phyloP scores from a whole-genome alignment of 2,329 filamentous ascomycete genomes.

The Curvularia eragrostidis region DNA sequence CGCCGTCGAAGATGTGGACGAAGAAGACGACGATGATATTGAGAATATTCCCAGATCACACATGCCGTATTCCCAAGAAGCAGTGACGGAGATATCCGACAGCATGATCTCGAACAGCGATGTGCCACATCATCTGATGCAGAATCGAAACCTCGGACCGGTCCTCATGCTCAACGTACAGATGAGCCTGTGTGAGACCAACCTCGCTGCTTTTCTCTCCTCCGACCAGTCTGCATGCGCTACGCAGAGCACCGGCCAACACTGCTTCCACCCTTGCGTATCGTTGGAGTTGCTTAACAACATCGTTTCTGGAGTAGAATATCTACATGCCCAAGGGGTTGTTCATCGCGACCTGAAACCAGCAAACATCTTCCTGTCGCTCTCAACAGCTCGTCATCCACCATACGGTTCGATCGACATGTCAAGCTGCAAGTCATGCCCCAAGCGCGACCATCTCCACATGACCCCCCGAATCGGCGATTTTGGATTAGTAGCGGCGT shows the following conservation, averaged over 20 bases:
- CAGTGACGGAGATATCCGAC: slow-evolving; percentile 30
- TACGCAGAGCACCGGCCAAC: slow-evolving; percentile 47
- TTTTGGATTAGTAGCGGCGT: slow-evolving; percentile 69
- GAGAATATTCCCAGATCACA: slow-evolving; percentile 54
- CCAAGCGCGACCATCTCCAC: slow-evolving; percentile 46
- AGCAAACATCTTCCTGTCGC: slow-evolving; percentile 69
- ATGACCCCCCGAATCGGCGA: slow-evolving; percentile 70
- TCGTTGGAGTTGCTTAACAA: slow-evolving; percentile 64
- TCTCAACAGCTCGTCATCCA: slow-evolving; percentile 45
- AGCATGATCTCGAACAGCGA: slow-evolving; percentile 50
- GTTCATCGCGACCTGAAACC: slow-evolving; percentile 73
- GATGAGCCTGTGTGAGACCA: slow-evolving; percentile 70
- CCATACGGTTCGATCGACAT: slow-evolving; percentile 57
- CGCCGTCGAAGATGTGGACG: slow-evolving; percentile 42
- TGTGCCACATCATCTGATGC: slow-evolving; percentile 31
- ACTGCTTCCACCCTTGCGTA: slow-evolving; percentile 68
- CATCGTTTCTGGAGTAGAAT: slow-evolving; percentile 68
- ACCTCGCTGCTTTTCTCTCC: slow-evolving; percentile 65
- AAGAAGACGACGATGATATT: slow-evolving; percentile 55
- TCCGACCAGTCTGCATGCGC: slow-evolving; percentile 21
- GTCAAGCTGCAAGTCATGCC: slow-evolving; percentile 56
- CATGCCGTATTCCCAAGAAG: slow-evolving; percentile 30
- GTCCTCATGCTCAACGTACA: slow-evolving; percentile 68
- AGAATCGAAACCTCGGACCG: slow-evolving; percentile 31
- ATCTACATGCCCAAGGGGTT: slow-evolving; percentile 66